A percentile compares a stretch with the other conserved stretches of the same genome.
phyloP scores from a whole-genome alignment of 805 yeast genomes.

The Starmerella sirachaensis region DNA sequence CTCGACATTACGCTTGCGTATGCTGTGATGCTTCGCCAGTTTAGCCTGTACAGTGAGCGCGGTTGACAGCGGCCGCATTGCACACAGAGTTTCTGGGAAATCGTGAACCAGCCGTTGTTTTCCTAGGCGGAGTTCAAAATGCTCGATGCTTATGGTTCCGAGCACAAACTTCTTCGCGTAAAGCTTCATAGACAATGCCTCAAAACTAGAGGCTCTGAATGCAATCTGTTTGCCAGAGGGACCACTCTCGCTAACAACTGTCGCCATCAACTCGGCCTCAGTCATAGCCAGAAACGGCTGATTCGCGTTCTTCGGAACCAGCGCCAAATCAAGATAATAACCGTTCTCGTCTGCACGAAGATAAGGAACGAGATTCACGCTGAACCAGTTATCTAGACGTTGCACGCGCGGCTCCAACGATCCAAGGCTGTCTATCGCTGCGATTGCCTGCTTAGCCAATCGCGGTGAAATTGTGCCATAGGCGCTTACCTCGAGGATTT shows the following conservation, averaged over 20 bases:
- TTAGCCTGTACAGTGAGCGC: slow-evolving; percentile 21
- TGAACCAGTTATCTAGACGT: slow-evolving; percentile 32
- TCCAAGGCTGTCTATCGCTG: slow-evolving; percentile 20
- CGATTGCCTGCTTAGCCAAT: slow-evolving; percentile 20
- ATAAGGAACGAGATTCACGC: slow-evolving; percentile 30
- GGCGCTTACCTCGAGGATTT: slow-evolving; percentile 22
- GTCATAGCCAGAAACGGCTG: slow-evolving; percentile 17
- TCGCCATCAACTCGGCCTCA: slow-evolving; percentile 17
- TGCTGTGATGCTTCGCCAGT: slow-evolving; percentile 15
- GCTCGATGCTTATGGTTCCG: slow-evolving; percentile 29
- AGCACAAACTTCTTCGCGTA: slow-evolving; percentile 25
- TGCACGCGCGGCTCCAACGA: slow-evolving; percentile 18
- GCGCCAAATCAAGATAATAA: slow-evolving; percentile 32
- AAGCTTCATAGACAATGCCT: slow-evolving; percentile 5
- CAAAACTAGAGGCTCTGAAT: slow-evolving; percentile 6
- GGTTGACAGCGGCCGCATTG: slow-evolving; percentile 21
- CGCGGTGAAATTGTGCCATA: slow-evolving; percentile 11
- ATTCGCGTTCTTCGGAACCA: slow-evolving; percentile 27
- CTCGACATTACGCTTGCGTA: slow-evolving; percentile 18
- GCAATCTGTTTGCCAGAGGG: background rate
- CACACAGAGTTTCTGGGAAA: slow-evolving; percentile 9
- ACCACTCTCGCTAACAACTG: slow-evolving; percentile 8
- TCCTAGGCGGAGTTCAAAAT: slow-evolving; percentile 24
- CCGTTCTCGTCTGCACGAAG: slow-evolving; percentile 28
- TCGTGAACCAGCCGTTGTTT: slow-evolving; percentile 24